Percentiles rank a stretch among this genome's conserved stretches.
Conservation (phyloP, 1,284 basidiomycete species). For the Ceratobasidium sp. region DNA sequence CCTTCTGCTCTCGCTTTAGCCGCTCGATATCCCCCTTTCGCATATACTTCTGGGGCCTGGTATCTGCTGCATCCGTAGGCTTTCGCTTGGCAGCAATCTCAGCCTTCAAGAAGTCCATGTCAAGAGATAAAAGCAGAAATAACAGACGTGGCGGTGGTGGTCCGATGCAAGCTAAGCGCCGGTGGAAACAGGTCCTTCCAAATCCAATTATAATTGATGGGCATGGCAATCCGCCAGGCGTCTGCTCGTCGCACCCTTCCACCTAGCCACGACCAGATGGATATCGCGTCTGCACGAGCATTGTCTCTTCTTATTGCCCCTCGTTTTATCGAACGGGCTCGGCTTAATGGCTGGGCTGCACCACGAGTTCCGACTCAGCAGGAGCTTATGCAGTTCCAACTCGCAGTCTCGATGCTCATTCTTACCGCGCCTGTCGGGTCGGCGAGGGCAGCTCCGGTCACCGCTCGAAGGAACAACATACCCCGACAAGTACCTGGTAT, state of each 20-base stretch:
- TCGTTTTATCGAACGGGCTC: not conserved
- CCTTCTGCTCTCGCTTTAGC: conserved; percentile 65
- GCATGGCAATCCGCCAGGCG: not conserved
- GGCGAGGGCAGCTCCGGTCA: not conserved
- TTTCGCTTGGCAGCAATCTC: conserved; percentile 91
- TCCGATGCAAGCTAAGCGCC: conserved; percentile 7
- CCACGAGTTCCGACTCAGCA: not conserved
- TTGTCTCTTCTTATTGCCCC: conserved; percentile 11
- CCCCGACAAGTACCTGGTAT: not conserved
- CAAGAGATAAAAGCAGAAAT: not conserved
- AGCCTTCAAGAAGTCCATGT: conserved; percentile 86
- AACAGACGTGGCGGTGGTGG: conserved; percentile 19
- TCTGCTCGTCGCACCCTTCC: too few relatives aligned
- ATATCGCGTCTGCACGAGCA: conserved; percentile 14
- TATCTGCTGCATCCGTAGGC: conserved; percentile 57
- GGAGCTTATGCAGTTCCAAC: conserved; percentile 2
- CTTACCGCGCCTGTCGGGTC: not conserved
- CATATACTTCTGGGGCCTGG: conserved; percentile 81
- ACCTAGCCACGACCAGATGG: conserved; percentile 27
- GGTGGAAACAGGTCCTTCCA: too few relatives aligned
- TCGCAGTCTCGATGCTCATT: conserved; percentile 5
- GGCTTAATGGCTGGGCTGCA: conserved; percentile 5
- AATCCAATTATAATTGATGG: too few relatives aligned
- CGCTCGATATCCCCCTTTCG: conserved; percentile 81
- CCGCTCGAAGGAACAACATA: not conserved